Conservation (phyloP, 179 eudicot genomes). For the Nepenthes alata region DNA sequence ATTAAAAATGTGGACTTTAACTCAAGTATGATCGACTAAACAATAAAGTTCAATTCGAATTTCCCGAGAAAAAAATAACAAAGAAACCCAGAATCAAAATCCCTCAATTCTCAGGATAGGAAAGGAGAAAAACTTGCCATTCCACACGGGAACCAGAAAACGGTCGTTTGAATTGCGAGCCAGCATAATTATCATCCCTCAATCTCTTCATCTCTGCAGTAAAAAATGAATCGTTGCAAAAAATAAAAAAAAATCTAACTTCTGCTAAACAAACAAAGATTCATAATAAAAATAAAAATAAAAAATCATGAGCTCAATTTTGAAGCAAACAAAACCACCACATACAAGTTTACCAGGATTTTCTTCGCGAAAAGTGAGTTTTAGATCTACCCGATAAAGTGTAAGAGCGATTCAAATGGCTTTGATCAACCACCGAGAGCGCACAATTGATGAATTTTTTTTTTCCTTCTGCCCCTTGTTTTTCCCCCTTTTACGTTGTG, state of each 20-base stretch:
- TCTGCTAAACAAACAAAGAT: no score
- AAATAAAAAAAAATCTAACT: background rate
- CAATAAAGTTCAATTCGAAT: background rate
- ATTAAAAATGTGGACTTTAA: background rate
- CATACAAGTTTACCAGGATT: no score
- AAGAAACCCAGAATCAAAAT: constrained; percentile 1
- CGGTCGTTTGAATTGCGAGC: constrained; percentile 65
- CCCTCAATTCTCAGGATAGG: constrained; percentile 1
- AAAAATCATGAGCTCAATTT: no score
- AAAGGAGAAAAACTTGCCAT: constrained; percentile 31
- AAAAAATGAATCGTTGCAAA: background rate
- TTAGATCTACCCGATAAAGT: no score
- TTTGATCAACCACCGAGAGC: no score
- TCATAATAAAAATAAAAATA: no score
- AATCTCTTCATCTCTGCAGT: constrained; percentile 70
- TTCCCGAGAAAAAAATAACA: background rate
- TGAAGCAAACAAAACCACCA: no score
- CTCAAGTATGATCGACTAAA: background rate
- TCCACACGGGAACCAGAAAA: constrained; percentile 52
- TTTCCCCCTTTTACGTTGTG: no score
- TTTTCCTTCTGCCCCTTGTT: no score
- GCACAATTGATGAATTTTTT: no score
- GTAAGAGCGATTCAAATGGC: no score
- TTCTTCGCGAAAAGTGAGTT: no score
- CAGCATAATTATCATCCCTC: constrained; percentile 51